A percentile compares a stretch with the other conserved stretches of the same genome.
Conservation (phyloP, 2,329 filamentous ascomycete species). For the Hypocreales sp. region DNA sequence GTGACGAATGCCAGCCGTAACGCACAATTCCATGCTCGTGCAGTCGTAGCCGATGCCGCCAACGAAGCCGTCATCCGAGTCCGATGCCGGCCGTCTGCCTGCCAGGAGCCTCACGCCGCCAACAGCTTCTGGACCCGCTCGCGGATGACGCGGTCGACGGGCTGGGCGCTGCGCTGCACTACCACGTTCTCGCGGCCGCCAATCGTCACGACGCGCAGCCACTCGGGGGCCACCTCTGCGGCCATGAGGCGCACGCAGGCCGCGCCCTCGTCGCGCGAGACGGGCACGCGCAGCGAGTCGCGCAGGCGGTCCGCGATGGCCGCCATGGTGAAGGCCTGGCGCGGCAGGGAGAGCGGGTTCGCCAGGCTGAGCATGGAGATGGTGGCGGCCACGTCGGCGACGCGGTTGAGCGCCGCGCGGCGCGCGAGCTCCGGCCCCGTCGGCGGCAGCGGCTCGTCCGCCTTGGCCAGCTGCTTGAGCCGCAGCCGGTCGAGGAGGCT, state of each 20-base stretch:
- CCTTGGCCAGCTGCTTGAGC: constrained; percentile 47
- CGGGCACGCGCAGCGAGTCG: constrained; percentile 46
- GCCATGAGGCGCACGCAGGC: constrained; percentile 35
- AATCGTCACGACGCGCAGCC: constrained; percentile 35
- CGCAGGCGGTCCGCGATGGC: constrained; percentile 47
- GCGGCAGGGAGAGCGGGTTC: constrained; percentile 30
- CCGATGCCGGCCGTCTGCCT: too few relatives aligned
- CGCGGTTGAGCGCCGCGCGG: constrained; percentile 48
- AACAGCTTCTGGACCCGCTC: constrained; percentile 20
- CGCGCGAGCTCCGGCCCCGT: constrained; percentile 42
- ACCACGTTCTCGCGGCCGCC: constrained; percentile 41
- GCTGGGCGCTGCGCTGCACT: constrained; percentile 28
- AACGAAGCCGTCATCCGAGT: too few relatives aligned
- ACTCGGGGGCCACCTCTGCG: constrained; percentile 38
- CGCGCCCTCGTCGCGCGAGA: constrained; percentile 35
- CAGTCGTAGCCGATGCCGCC: too few relatives aligned
- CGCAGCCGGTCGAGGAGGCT: constrained; percentile 63
- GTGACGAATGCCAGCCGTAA: too few relatives aligned
- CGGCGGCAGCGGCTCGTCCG: constrained; percentile 40
- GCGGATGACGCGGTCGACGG: constrained; percentile 19
- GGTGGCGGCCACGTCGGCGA: constrained; percentile 52
- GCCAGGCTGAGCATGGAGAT: constrained; percentile 48
- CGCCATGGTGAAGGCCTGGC: constrained; percentile 50
- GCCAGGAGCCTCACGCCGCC: constrained; percentile 5
- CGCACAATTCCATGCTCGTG: too few relatives aligned